A percentile compares a stretch with the other conserved stretches of the same genome.
These are phyloP conservation scores for Agaricus subrufescens DNA, from an alignment of 768 basidiomycete species.

Conservation along the genomic window DNA sequence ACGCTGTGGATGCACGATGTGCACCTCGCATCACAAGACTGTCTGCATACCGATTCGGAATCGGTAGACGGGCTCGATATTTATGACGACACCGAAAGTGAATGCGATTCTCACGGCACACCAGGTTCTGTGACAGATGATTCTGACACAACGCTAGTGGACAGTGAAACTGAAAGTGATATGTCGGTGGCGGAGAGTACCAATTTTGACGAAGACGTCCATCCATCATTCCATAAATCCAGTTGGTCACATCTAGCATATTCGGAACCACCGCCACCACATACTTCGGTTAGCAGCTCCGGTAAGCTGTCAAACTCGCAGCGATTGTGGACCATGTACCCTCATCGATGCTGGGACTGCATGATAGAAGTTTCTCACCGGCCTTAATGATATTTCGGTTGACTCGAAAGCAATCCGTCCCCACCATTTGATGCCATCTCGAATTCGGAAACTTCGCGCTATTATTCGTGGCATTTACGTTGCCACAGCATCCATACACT, in stretches of 20 bases:
- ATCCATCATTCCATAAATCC: background rate
- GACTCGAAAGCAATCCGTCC: background rate
- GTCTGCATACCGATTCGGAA: conserved; percentile 1
- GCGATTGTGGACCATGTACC: conserved; percentile 37
- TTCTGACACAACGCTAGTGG: conserved; percentile 56
- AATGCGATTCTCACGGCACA: conserved; percentile 20
- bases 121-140: conserved; percentile 34
- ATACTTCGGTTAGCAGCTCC: conserved; percentile 6
- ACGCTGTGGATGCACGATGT: conserved; percentile 61
- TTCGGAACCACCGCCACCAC: conserved; percentile 8
- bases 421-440: background rate
- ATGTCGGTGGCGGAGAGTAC: conserved; percentile 4
- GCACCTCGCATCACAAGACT: conserved; percentile 28
- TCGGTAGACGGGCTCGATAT: background rate
- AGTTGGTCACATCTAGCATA: conserved; percentile 4
- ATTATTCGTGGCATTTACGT: too few relatives aligned
- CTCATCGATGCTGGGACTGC: conserved; percentile 53
- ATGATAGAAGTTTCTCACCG: conserved; percentile 37
- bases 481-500: too few relatives aligned
- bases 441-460: background rate
- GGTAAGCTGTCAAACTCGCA: conserved; percentile 8
- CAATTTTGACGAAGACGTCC: background rate
- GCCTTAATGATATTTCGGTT: conserved; percentile 9
- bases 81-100: conserved; percentile 20
- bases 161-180: conserved; percentile 39